Base-by-base conservation (phyloP, 768 basidiomycete species). In the Leucocoprinus birnbaumii region DNA sequence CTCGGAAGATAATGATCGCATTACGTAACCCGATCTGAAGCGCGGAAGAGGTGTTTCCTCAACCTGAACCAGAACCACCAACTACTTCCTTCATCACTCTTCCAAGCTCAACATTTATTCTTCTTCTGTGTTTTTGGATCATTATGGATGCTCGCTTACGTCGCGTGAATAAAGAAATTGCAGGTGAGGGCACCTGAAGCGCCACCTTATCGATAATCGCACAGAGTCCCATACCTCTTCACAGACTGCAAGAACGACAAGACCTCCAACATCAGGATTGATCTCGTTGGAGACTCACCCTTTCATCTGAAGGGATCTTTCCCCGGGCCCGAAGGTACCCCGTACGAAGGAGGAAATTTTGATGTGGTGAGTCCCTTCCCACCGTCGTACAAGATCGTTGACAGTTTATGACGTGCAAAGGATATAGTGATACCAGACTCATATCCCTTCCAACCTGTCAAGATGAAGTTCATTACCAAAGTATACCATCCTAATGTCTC, bases 391-490 rank as follows among this genome's bases (percentile, higher is more conserved):
- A 24, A 40, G 51, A 50, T 37, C 44, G 19, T 41, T 34, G 11
- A 53, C 60, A 27, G n/a, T 45, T 50, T 52, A 24, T 51, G 41
- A 46, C 44, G 19, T 51, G 40, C 51, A 60, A 63, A 93, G 91
- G 94, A 98, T 66, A 98, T 98, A 61, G 78, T 87, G 18, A 92
- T 98, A 62, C 94, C 94, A 7, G 91, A 94, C 42, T 84, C 91
- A 47, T 93, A 93, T 66, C 91, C 90, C 16, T 92, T 94, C 69
- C 89, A 94, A 66, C 94, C 96, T 0, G 88, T 95, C 51, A 97
- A 98, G 80, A 97, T 98, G 93, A 95, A 94, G 68, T 98, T 98
- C 72, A 85, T 96, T 58, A 98, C 95, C 35, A 94, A 94, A 69
- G 89, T 96, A 25, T 97, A 94, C 67, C 94, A 98, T 68, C 95